Percentiles rank a stretch among this genome's conserved stretches.
These are phyloP conservation scores for Neopestalotiopsis sp. DNA, from an alignment of 2,329 filamentous ascomycete genomes.

Conservation along the genomic window DNA sequence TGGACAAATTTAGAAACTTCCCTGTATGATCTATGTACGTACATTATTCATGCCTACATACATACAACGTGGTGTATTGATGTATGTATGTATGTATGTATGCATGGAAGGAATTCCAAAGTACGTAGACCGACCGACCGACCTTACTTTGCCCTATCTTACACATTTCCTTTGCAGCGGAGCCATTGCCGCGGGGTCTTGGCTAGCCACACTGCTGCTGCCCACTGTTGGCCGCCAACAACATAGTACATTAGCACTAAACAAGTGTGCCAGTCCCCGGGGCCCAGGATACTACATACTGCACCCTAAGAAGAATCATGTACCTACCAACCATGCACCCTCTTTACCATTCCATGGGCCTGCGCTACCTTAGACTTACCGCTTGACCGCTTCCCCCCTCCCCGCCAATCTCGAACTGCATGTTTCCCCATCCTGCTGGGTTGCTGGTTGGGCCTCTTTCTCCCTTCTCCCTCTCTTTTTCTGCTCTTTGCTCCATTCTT, in stretches of 20 bases:
- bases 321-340: not conserved
- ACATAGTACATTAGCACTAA: not conserved
- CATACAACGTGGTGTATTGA: not conserved
- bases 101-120: too few species aligned
- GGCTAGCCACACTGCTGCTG: too few species aligned
- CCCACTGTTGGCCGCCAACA: not conserved
- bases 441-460: constrained; percentile 2
- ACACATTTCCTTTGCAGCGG: too few species aligned
- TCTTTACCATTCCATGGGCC: not conserved
- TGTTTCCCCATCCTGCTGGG: not conserved
- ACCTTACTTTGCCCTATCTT: too few species aligned
- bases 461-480: too few species aligned
- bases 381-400: constrained; percentile 10
- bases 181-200: too few species aligned
- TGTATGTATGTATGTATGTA: not conserved
- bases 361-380: not conserved
- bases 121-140: too few species aligned
- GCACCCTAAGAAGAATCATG: too few species aligned
- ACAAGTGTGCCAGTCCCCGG: not conserved
- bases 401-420: not conserved
- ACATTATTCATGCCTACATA: not conserved
- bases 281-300: not conserved
- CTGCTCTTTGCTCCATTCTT: not conserved
- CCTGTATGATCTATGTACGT: not conserved
- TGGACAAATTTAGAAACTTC: not conserved